A percentile compares a stretch with the other conserved stretches of the same genome.
These are phyloP conservation scores for Lolium rigidum DNA, from an alignment of 176 grass and related monocot species.

Conservation along the genomic window DNA sequence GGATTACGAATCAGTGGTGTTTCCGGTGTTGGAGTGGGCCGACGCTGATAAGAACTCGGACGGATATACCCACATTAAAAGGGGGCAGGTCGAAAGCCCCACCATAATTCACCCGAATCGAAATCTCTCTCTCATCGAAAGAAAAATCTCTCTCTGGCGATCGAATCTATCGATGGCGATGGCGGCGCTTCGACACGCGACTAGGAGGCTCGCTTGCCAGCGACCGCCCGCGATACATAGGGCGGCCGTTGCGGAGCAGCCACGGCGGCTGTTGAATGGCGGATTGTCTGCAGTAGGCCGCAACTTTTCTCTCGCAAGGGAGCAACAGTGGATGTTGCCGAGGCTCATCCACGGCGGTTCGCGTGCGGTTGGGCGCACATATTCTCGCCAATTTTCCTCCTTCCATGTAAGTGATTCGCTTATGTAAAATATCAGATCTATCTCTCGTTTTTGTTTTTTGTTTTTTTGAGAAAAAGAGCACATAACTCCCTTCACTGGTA, in stretches of 20 bases:
- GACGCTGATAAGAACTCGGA: too few species aligned
- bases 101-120: not conserved
- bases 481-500: too few species aligned
- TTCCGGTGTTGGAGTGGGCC: too few species aligned
- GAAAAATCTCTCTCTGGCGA: not conserved
- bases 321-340: not conserved
- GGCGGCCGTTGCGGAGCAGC: not conserved
- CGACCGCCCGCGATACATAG: not conserved
- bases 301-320: not conserved
- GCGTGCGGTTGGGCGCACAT: not conserved
- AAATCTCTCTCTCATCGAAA: not conserved
- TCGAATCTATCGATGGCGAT: not conserved
- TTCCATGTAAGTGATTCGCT: not conserved
- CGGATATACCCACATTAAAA: too few species aligned
- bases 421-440: not conserved
- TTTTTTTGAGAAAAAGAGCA: too few species aligned
- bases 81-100: not conserved
- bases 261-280: not conserved
- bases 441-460: not conserved
- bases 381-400: not conserved
- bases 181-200: conserved; percentile 3
- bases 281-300: not conserved
- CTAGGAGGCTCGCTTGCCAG: not conserved
- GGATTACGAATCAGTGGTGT: too few species aligned
- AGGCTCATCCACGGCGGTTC: not conserved